Conservation (phyloP, 495 filamentous ascomycete genomes). For the Hypoxylon lienhwacheense region DNA sequence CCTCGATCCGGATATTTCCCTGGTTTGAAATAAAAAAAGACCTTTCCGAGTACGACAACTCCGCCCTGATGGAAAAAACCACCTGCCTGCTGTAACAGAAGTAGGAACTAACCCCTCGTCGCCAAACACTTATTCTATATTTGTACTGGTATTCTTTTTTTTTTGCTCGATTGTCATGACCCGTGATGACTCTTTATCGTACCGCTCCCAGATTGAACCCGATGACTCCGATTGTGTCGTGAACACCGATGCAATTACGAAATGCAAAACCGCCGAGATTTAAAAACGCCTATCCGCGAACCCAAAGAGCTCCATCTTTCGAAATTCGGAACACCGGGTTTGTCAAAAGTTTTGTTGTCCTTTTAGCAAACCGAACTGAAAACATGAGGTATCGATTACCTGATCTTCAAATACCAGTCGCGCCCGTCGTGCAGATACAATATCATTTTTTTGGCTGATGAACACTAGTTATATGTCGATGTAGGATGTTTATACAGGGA, state of each 20-base stretch:
- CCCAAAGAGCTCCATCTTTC: conserved; percentile 39
- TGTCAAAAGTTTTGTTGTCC: conserved; percentile 31
- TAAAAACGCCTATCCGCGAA: conserved; percentile 39
- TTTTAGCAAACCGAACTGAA: conserved; percentile 36
- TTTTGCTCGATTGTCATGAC: conserved; percentile 40
- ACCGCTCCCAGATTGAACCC: conserved; percentile 42
- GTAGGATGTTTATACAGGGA: conserved; percentile 42
- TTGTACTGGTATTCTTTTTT: conserved; percentile 43
- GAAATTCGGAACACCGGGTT: conserved; percentile 37
- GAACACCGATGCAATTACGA: conserved; percentile 45
- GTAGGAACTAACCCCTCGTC: conserved; percentile 38
- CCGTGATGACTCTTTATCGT: conserved; percentile 44
- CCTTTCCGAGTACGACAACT: conserved; percentile 40
- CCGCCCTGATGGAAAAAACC: conserved; percentile 37
- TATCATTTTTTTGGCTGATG: conserved; percentile 19
- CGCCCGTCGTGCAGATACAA: conserved; percentile 27
- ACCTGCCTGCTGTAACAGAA: conserved; percentile 39
- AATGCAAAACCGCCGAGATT: conserved; percentile 41
- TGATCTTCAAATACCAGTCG: conserved; percentile 39
- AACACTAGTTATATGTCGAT: conserved; percentile 42
- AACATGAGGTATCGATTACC: conserved; percentile 42
- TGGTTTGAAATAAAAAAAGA: conserved; percentile 33
- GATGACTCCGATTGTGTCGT: conserved; percentile 42
- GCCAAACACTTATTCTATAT: conserved; percentile 44
- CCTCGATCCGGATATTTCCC: conserved; percentile 39